Percentiles rank a stretch among this genome's conserved stretches.
phyloP scores from a whole-genome alignment of 352 stramenopile genomes.

The Globisporangium radiosum region DNA sequence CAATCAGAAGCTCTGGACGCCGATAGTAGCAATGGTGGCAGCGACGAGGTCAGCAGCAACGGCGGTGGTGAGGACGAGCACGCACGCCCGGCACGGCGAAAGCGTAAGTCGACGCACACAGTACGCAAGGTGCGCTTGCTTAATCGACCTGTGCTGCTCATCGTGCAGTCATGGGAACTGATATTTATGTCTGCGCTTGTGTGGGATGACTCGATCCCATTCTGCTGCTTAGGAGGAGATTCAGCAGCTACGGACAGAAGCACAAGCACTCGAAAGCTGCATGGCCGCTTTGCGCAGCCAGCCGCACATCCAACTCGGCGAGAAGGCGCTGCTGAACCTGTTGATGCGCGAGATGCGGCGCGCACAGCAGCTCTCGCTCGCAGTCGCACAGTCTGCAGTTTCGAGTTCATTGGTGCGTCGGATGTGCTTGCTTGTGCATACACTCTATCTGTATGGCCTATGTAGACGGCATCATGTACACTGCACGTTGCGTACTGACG shows the following conservation, averaged over 20 bases:
- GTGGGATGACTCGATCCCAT: no score
- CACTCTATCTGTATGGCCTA: no score
- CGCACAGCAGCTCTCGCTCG: constrained; percentile 23
- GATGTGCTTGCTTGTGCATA: background rate
- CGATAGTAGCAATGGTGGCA: no score
- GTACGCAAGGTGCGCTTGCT: no score
- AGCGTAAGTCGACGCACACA: no score
- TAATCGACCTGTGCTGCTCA: no score
- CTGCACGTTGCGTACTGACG: background rate
- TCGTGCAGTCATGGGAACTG: no score
- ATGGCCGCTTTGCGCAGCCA: constrained; percentile 22
- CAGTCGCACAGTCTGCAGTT: constrained; percentile 25
- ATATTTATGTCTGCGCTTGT: background rate
- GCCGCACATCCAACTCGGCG: constrained; percentile 10
- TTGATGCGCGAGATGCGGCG: constrained; percentile 20
- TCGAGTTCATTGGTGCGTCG: constrained; percentile 20
- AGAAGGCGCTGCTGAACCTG: background rate
- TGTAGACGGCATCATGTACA: no score
- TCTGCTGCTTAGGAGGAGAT: constrained; percentile 31
- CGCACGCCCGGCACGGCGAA: no score
- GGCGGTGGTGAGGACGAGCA: no score
- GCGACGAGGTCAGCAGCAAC: no score
- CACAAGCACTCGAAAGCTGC: constrained; percentile 23
- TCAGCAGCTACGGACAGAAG: constrained; percentile 20
- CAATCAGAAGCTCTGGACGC: no score